A percentile compares a stretch with the other conserved stretches of the same genome.
These are phyloP conservation scores for Candida hungchunana DNA, from an alignment of 805 yeast species.

Conservation along the genomic window DNA sequence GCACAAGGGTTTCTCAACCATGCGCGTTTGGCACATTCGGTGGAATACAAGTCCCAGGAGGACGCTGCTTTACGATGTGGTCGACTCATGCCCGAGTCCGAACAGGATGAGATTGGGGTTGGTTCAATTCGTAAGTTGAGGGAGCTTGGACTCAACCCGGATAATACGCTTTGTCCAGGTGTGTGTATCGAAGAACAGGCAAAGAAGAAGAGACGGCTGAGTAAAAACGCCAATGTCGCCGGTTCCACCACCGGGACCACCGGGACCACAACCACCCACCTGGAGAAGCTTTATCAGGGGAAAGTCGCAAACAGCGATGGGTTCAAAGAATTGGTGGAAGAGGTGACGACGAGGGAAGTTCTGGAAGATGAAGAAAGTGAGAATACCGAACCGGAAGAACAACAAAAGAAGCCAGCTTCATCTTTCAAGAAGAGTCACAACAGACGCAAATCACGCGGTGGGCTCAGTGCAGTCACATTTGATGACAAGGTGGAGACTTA, in stretches of 20 bases:
- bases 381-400: conserved; percentile 5
- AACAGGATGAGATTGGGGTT: conserved; percentile 53
- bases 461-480: conserved; percentile 23
- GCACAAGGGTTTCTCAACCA: conserved; percentile 82
- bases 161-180: conserved; percentile 32
- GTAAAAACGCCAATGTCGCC: conserved; percentile 4
- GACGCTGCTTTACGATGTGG: conserved; percentile 71
- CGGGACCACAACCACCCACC: conserved; percentile 4
- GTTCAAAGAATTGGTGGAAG: conserved; percentile 21
- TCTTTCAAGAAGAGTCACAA: conserved; percentile 19
- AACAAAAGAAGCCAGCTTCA: conserved; percentile 6
- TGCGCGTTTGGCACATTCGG: conserved; percentile 68
- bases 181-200: conserved; percentile 17
- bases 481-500: conserved; percentile 17
- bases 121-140: conserved; percentile 33
- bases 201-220: conserved; percentile 18
- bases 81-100: conserved; percentile 44
- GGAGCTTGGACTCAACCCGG: conserved; percentile 37
- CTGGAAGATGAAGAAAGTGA: conserved; percentile 15
- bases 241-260: not conserved
- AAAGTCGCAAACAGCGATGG: conserved; percentile 6
- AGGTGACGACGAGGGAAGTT: conserved; percentile 21
- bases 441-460: conserved; percentile 27
- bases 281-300: conserved; percentile 16
- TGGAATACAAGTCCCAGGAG: conserved; percentile 66